phyloP scores from a whole-genome alignment of 805 yeast genomes.

The Metschnikowia amazonensis region DNA sequence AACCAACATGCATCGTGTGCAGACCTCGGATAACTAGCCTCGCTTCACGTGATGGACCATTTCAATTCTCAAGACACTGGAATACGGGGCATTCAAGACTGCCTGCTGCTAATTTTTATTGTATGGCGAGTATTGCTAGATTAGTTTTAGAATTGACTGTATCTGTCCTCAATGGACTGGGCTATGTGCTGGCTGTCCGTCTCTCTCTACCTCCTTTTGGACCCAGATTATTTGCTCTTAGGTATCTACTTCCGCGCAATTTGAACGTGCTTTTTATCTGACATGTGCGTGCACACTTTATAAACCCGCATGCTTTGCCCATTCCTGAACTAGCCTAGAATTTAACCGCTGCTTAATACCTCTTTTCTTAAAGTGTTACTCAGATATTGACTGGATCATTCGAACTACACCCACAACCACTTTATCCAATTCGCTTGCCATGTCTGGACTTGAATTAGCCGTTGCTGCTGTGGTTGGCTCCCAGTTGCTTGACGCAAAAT shows the following conservation, averaged over 20 bases:
- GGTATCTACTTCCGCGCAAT: constrained; percentile 2
- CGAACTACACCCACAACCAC: neutral
- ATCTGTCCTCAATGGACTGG: neutral
- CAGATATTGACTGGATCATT: neutral
- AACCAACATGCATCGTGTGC: neutral
- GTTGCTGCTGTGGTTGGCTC: constrained; percentile 43
- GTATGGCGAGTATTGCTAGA: neutral
- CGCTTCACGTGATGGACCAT: neutral
- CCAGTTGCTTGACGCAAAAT: constrained; percentile 46
- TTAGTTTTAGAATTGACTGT: neutral
- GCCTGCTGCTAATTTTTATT: neutral
- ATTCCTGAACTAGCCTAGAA: neutral
- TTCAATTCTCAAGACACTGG: neutral
- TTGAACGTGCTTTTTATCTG: constrained; percentile 4
- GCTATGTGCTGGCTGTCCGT: neutral
- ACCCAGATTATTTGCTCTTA: too few species aligned
- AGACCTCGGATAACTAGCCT: constrained; percentile 5
- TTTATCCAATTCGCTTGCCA: constrained; percentile 5
- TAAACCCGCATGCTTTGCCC: constrained; percentile 3
- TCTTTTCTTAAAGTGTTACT: neutral
- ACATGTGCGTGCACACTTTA: constrained; percentile 3
- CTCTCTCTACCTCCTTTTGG: neutral
- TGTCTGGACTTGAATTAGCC: constrained; percentile 38
- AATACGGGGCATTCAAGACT: neutral
- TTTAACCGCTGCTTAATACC: neutral